phyloP scores from a whole-genome alignment of 2,329 filamentous ascomycete genomes.

The Hymenoscyphus fructigenus region DNA sequence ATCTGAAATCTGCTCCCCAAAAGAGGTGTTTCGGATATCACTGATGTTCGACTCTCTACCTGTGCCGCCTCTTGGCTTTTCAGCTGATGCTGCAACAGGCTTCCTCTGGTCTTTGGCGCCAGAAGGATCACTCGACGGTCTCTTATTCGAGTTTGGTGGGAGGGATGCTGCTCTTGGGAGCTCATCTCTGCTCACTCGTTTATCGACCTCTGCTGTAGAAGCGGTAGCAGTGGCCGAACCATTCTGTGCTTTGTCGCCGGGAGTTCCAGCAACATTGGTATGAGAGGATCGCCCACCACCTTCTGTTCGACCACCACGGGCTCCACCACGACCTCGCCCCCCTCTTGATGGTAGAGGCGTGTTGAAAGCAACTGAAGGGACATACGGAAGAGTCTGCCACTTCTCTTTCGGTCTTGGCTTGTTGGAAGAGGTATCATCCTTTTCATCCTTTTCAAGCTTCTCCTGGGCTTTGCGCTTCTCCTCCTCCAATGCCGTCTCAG shows the following conservation, averaged over 20 bases:
- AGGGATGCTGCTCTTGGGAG: slow-evolving; percentile 31
- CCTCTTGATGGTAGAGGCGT: slow-evolving; percentile 72
- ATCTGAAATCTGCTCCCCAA: slow-evolving; percentile 31
- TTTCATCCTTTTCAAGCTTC: slow-evolving; percentile 66
- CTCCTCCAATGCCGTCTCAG: slow-evolving; percentile 74
- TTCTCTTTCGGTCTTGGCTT: slow-evolving; percentile 70
- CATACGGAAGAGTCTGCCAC: slow-evolving; percentile 82
- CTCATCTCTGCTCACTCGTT: slow-evolving; percentile 24
- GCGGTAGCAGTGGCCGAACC: slow-evolving; percentile 14
- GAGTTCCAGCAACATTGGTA: slow-evolving; percentile 21
- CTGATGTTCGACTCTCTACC: slow-evolving; percentile 28
- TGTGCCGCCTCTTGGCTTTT: slow-evolving; percentile 29
- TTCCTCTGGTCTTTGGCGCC: slow-evolving; percentile 31
- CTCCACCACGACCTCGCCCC: slow-evolving; percentile 47
- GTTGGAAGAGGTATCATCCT: slow-evolving; percentile 52
- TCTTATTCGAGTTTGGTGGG: slow-evolving; percentile 32
- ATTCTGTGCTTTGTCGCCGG: slow-evolving; percentile 32
- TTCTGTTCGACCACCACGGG: slow-evolving; percentile 42
- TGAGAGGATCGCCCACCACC: slow-evolving; percentile 39
- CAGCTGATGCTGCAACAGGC: slow-evolving; percentile 21
- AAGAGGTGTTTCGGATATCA: slow-evolving; percentile 36
- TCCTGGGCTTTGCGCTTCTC: slow-evolving; percentile 70
- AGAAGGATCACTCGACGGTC: slow-evolving; percentile 25
- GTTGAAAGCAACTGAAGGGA: slow-evolving; percentile 81
- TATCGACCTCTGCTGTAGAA: slow-evolving; percentile 24